Evolutionary conservation across 106 monocot species (phyloP), one percentile per base, ranked within the genome.

Genomic region (Dendrobium officinale): DNA sequence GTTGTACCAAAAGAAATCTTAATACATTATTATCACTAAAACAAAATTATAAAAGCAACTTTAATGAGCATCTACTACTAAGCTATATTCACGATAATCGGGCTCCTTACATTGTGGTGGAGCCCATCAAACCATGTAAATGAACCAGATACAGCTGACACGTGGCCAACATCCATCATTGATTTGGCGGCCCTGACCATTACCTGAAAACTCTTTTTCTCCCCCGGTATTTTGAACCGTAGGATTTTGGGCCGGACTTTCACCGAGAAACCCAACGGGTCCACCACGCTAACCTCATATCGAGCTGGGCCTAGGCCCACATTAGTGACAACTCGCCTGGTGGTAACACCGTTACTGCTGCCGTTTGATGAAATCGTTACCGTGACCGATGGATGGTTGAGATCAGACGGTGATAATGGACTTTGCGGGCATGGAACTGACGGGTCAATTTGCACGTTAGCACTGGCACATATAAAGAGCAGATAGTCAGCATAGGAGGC

Each of bases 361-460:
- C 86, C 81, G 54, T 83, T 91, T 44, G 22, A 45, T 31, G 93
- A 82, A 15, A 43, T 55, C 15, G 80, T 42, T 37, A 91, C 80
- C 49, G 89, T 16, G 75, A 96, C 56, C 2, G 95, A 96, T 2
- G 95, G 93, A 58, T 96, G 88, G 80, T 96, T 96, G 86, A 96
- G 91, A 48, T 82, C 75, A 27, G 82, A 79, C 15, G 93, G 83
- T 0, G 83, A 43, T 26, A 89, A 88, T 0, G 89, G 82, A 31
- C 27, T 51, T 26, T 33, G 41, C 0, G 95, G 91, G 84, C 95
- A 96, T 4, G 86, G 85, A 64, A 88, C 81, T 19, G 85, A 17
- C 0, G 82, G 85, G 73, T 93, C 95, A 82, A 89, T 80, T 19
- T 85, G 79, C n/a, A 45, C 75, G 0, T 81, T 79, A 43, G 75